These are phyloP conservation scores for Tilletia horrida DNA, from an alignment of 1,284 basidiomycete genomes.

Conservation along the genomic window DNA sequence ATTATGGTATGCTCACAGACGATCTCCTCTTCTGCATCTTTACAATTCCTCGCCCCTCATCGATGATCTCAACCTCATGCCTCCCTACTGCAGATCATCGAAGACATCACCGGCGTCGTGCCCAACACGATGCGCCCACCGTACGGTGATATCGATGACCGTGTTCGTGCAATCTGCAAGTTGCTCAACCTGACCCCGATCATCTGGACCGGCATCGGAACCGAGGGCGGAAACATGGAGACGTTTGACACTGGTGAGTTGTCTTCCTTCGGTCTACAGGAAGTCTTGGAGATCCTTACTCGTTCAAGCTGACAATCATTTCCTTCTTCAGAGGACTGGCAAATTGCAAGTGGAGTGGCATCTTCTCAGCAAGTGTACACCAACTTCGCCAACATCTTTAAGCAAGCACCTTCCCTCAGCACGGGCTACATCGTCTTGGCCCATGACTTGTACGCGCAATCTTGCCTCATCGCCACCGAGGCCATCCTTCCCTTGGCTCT, in stretches of 20 bases:
- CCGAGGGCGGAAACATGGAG: conserved; percentile 21
- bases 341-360: conserved; percentile 42
- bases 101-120: conserved; percentile 55
- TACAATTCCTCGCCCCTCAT: too few relatives aligned
- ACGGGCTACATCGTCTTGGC: conserved; percentile 84
- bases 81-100: conserved; percentile 62
- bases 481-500: conserved; percentile 46
- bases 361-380: conserved; percentile 37
- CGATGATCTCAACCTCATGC: too few relatives aligned
- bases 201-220: conserved; percentile 46
- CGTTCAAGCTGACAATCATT: too few relatives aligned
- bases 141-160: conserved; percentile 55
- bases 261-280: too few relatives aligned
- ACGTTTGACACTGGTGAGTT: conserved; percentile 37
- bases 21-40: too few relatives aligned
- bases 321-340: conserved; percentile 38
- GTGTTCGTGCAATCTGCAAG: conserved; percentile 49
- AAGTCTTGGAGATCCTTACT: too few relatives aligned
- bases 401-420: conserved; percentile 57
- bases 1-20: too few relatives aligned
- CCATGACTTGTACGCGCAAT: conserved; percentile 53
- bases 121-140: conserved; percentile 57
- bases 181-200: conserved; percentile 49
- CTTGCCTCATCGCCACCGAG: conserved; percentile 48
- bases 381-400: conserved; percentile 44